phyloP scores from a whole-genome alignment of 371 early-diverging fungal genomes.

The Rhizopus delemar region DNA sequence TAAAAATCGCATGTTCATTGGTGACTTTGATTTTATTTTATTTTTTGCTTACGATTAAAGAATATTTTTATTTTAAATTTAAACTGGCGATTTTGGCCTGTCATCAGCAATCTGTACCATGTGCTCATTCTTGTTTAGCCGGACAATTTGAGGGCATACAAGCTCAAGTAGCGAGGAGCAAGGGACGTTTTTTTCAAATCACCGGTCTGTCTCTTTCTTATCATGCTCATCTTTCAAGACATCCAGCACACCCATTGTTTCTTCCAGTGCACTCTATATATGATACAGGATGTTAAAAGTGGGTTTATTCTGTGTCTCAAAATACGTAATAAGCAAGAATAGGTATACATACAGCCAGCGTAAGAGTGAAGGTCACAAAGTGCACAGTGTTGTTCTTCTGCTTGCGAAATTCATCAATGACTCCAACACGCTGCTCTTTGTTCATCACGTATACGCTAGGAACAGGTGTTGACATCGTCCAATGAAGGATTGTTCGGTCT shows the following conservation, averaged over 20 bases:
- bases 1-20: no score
- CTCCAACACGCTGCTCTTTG: conserved; percentile 9
- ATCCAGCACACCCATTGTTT: conserved; percentile 3
- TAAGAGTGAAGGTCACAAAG: conserved; percentile 15
- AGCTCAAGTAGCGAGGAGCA: conserved; percentile 4
- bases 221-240: conserved; percentile 3
- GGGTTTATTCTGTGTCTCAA: conserved; percentile 9
- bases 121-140: background rate
- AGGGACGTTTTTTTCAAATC: conserved; percentile 1
- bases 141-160: conserved; percentile 1
- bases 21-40: no score
- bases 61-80: no score
- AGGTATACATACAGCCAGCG: conserved; percentile 15
- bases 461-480: conserved; percentile 13
- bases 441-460: conserved; percentile 5
- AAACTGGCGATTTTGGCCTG: conserved; percentile 6
- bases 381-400: conserved; percentile 7
- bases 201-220: background rate
- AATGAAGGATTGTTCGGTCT: conserved; percentile 4
- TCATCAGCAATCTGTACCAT: conserved; percentile 5
- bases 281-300: conserved; percentile 13
- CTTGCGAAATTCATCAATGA: conserved; percentile 12
- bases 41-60: background rate
- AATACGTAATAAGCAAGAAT: conserved; percentile 13
- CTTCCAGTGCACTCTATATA: conserved; percentile 5